Evolutionary conservation across 2,329 filamentous ascomycete genomes (phyloP).

Genomic region (Microsporum canis): DNA sequence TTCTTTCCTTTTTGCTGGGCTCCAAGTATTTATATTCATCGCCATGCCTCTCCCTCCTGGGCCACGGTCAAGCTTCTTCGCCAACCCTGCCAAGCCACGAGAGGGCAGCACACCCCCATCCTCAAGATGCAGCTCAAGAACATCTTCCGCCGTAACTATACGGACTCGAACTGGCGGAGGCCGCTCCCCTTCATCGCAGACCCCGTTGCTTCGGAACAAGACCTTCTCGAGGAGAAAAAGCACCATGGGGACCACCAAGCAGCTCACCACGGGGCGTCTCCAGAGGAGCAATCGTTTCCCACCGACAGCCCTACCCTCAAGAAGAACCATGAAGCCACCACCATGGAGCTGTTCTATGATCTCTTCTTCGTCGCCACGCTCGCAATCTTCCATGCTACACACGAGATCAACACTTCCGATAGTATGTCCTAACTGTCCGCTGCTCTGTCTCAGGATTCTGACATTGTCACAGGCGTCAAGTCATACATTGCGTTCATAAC

Average conservation of each 20-base stretch:
- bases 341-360: constrained; percentile 50
- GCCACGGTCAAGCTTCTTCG: background rate
- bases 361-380: constrained; percentile 54
- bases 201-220: background rate
- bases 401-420: constrained; percentile 42
- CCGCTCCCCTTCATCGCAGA: background rate
- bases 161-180: background rate
- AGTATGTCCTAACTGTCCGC: background rate
- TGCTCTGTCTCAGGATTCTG: background rate
- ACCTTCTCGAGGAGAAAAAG: background rate
- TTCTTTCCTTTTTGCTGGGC: background rate
- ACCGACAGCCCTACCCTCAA: background rate
- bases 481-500: constrained; percentile 45
- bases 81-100: background rate
- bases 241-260: background rate
- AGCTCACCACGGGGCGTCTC: background rate
- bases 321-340: constrained; percentile 13
- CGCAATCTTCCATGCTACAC: constrained; percentile 48
- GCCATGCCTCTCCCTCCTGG: background rate
- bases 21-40: background rate
- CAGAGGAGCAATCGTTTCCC: background rate
- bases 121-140: constrained; percentile 4
- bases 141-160: background rate
- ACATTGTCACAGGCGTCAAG: constrained; percentile 24
- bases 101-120: background rate